phyloP scores from a whole-genome alignment of 257 asterid species.

The Leonotis leonurus region DNA sequence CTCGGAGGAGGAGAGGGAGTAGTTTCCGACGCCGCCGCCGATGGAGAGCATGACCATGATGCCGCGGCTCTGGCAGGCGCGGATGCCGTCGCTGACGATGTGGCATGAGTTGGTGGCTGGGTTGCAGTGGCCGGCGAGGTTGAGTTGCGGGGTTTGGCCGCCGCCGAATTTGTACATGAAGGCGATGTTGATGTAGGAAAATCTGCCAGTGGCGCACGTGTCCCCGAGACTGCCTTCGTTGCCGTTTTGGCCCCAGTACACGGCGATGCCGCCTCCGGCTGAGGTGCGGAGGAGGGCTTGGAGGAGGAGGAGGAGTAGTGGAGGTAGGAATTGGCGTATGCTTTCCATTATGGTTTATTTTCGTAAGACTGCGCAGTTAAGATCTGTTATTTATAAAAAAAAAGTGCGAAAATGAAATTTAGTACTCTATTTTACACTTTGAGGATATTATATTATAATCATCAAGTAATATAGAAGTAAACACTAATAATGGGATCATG shows the following conservation, averaged over 20 bases:
- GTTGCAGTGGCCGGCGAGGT: conserved; percentile 81
- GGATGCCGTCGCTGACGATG: conserved; percentile 33
- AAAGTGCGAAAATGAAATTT: background rate
- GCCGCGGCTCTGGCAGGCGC: conserved; percentile 41
- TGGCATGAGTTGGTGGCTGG: conserved; percentile 41
- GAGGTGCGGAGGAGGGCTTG: conserved; percentile 15
- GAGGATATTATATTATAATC: background rate
- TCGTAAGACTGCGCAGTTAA: background rate
- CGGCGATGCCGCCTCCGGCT: conserved; percentile 37
- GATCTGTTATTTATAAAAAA: conserved; percentile 10
- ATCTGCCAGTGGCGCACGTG: conserved; percentile 69
- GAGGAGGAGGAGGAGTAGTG: conserved; percentile 20
- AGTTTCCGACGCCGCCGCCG: conserved; percentile 64
- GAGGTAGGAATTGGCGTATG: conserved; percentile 5
- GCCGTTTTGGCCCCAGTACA: conserved; percentile 90
- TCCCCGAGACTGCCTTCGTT: conserved; percentile 48
- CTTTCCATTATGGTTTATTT: conserved; percentile 20
- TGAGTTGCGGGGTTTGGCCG: conserved; percentile 55
- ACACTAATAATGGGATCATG: background rate
- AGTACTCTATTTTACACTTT: background rate
- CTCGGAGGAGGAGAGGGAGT: conserved; percentile 41
- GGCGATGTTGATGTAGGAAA: conserved; percentile 49
- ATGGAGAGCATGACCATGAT: conserved; percentile 57
- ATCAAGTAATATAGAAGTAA: background rate
- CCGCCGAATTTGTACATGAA: conserved; percentile 52